phyloP scores from a whole-genome alignment of 1,139 yeast genomes.

The Kodamaea alishanica region DNA sequence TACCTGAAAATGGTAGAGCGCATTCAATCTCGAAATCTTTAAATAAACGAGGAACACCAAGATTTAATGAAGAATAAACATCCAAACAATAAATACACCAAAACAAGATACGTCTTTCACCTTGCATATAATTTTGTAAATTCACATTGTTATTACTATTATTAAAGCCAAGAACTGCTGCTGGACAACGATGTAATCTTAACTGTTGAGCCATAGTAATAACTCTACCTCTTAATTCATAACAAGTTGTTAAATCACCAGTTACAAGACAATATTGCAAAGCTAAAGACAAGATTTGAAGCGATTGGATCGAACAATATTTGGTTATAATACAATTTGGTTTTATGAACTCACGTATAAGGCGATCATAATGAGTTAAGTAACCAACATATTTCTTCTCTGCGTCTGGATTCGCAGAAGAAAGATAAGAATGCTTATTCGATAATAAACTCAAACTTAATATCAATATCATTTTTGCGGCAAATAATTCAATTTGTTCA shows the following conservation, averaged over 20 bases:
- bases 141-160: slow-evolving; percentile 49
- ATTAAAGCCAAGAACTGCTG: slow-evolving; percentile 59
- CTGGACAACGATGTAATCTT: slow-evolving; percentile 82
- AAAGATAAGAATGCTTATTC: slow-evolving; percentile 27
- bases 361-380: slow-evolving; percentile 46
- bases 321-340: slow-evolving; percentile 50
- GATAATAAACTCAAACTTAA: slow-evolving; percentile 57
- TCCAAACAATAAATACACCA: slow-evolving; percentile 85
- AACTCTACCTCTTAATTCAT: slow-evolving; percentile 71
- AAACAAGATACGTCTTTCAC: slow-evolving; percentile 74
- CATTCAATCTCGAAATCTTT: slow-evolving; percentile 84
- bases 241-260: slow-evolving; percentile 72
- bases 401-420: slow-evolving; percentile 12
- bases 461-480: slow-evolving; percentile 55
- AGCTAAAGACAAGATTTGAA: slow-evolving; percentile 68
- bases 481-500: slow-evolving; percentile 53
- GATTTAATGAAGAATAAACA: slow-evolving; percentile 65
- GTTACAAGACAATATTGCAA: slow-evolving; percentile 67
- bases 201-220: slow-evolving; percentile 84
- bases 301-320: slow-evolving; percentile 61
- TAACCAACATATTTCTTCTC: slow-evolving; percentile 21
- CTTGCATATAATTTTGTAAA: slow-evolving; percentile 58
- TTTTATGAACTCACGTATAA: slow-evolving; percentile 52
- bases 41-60: slow-evolving; percentile 79
- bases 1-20: slow-evolving; percentile 72